phyloP scores from a whole-genome alignment of 768 basidiomycete genomes.

The Rhizopogon sp. region DNA sequence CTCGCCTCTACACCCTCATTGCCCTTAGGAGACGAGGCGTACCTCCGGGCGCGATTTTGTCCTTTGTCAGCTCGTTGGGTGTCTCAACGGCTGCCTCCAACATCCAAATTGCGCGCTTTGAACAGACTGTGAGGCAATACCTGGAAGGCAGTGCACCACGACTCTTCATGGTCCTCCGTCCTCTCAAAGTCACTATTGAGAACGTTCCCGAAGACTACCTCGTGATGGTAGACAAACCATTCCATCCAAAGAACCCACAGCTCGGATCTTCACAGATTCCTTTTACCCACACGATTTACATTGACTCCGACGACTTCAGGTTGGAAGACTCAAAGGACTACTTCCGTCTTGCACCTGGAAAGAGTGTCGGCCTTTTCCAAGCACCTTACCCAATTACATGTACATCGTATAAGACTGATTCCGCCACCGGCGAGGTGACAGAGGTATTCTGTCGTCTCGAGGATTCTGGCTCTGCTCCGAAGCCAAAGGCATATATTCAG shows the following conservation, averaged over 20 bases:
- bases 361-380: constrained; percentile 95
- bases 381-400: constrained; percentile 91
- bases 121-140: constrained; percentile 82
- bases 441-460: constrained; percentile 82
- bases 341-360: constrained; percentile 96
- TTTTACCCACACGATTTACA: constrained; percentile 86
- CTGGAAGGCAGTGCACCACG: constrained; percentile 86
- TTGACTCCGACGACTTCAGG: constrained; percentile 92
- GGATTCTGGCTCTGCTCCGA: constrained; percentile 57
- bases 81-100: constrained; percentile 82
- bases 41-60: constrained; percentile 92
- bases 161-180: constrained; percentile 85
- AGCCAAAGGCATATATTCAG: constrained; percentile 93
- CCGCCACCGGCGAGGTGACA: constrained; percentile 61
- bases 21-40: constrained; percentile 92
- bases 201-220: constrained; percentile 87
- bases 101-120: constrained; percentile 87
- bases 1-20: constrained; percentile 93
- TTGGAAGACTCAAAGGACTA: constrained; percentile 89
- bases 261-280: constrained; percentile 80
- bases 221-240: constrained; percentile 79
- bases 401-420: constrained; percentile 80
- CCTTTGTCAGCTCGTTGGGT: constrained; percentile 91
- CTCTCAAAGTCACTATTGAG: constrained; percentile 87
- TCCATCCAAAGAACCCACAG: constrained; percentile 90